Percentiles rank a stretch among this genome's conserved stretches.
phyloP scores from a whole-genome alignment of 2,329 filamentous ascomycete genomes.

The Cordyceps pruinosa region DNA sequence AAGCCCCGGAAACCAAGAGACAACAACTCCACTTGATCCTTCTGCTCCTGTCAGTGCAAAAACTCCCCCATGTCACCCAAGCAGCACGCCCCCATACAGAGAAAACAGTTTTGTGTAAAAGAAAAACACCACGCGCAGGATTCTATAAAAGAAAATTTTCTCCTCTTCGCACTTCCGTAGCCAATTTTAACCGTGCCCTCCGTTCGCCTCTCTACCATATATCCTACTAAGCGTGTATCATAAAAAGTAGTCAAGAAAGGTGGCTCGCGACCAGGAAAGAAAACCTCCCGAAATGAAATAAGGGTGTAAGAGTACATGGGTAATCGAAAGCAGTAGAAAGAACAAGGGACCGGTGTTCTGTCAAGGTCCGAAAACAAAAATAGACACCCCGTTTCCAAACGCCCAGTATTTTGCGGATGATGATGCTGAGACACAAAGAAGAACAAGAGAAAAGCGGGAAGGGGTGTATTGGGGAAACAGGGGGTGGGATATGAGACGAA shows the following conservation, averaged over 20 bases:
- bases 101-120: background rate
- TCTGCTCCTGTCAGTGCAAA: background rate
- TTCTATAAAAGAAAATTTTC: background rate
- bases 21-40: background rate
- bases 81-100: background rate
- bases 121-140: background rate
- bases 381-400: background rate
- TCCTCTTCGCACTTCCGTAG: background rate
- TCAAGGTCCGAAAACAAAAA: background rate
- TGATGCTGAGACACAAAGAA: background rate
- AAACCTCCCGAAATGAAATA: background rate
- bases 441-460: background rate
- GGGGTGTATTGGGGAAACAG: background rate
- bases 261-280: background rate
- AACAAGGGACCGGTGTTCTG: background rate
- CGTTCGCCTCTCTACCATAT: background rate
- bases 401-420: background rate
- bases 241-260: background rate
- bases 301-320: conserved; percentile 6
- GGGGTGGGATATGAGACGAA: background rate
- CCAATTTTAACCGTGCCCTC: background rate
- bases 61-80: background rate
- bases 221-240: conserved; percentile 4
- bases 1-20: background rate
- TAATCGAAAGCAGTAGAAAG: background rate